Evolutionary conservation across 176 grass and related monocot genomes (phyloP).

Genomic region (Paspalum vaginatum): DNA sequence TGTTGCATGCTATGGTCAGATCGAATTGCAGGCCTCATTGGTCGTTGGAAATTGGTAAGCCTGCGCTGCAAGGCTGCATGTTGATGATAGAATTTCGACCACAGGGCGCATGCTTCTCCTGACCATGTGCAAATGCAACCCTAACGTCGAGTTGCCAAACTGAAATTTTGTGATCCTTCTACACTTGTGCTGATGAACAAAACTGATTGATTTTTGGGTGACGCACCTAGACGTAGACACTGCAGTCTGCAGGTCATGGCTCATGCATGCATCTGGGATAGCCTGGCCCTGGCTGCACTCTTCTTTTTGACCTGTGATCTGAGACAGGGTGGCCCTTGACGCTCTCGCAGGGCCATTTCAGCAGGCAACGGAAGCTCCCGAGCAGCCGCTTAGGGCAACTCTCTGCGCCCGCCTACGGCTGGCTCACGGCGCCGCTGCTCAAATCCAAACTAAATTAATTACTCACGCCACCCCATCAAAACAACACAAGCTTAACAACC

Average conservation of each 20-base stretch:
- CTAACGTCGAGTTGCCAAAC: too few relatives aligned
- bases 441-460: slow-evolving; percentile 13
- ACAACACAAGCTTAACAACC: background rate
- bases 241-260: too few relatives aligned
- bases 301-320: background rate
- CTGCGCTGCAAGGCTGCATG: background rate
- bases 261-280: slow-evolving; percentile 11
- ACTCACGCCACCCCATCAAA: background rate
- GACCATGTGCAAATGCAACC: too few relatives aligned
- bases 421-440: background rate
- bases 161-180: background rate
- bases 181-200: background rate
- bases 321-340: slow-evolving; percentile 35
- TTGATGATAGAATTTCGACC: background rate
- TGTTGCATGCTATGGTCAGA: background rate
- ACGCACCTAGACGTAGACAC: background rate
- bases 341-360: slow-evolving; percentile 35
- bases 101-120: too few relatives aligned
- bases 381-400: slow-evolving; percentile 12
- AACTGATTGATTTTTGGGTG: background rate
- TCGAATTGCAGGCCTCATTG: background rate
- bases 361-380: background rate
- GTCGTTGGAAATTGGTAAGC: background rate
- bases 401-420: background rate
- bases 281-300: background rate